Percentiles rank a stretch among this genome's conserved stretches.
These are phyloP conservation scores for Physaria fendleri DNA, from an alignment of 345 rosid genomes.

Conservation along the genomic window DNA sequence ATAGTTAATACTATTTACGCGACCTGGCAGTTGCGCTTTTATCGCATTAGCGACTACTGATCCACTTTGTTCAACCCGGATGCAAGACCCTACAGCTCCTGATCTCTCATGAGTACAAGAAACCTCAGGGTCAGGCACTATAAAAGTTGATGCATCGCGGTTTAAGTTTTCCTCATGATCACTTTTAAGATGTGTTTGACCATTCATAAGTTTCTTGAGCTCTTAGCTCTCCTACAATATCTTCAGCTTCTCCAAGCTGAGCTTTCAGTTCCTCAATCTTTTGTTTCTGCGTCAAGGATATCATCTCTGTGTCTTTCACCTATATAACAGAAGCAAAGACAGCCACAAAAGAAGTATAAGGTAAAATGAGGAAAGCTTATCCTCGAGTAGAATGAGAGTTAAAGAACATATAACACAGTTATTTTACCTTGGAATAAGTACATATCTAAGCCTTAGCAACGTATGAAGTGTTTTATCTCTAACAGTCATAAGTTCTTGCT, in stretches of 20 bases:
- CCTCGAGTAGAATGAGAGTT: neutral
- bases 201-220: slow-evolving; percentile 39
- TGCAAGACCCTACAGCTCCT: slow-evolving; percentile 29
- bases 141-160: slow-evolving; percentile 19
- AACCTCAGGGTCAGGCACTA: slow-evolving; percentile 17
- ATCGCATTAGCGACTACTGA: slow-evolving; percentile 25
- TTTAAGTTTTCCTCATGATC: neutral
- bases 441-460: slow-evolving; percentile 72
- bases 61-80: slow-evolving; percentile 29
- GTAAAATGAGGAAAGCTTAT: neutral
- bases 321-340: slow-evolving; percentile 27
- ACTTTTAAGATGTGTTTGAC: slow-evolving; percentile 13
- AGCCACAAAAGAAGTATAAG: neutral
- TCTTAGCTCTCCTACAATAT: slow-evolving; percentile 77
- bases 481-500: slow-evolving; percentile 56
- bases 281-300: slow-evolving; percentile 42
- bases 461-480: slow-evolving; percentile 68
- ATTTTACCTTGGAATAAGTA: slow-evolving; percentile 67
- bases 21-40: slow-evolving; percentile 25
- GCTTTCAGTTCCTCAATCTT: slow-evolving; percentile 84
- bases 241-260: slow-evolving; percentile 86
- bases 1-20: slow-evolving; percentile 27
- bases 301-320: slow-evolving; percentile 65
- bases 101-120: slow-evolving; percentile 27
- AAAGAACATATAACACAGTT: neutral